These are phyloP conservation scores for Cutaneotrichosporon mucoides DNA, from an alignment of 1,284 basidiomycete genomes.

Conservation along the genomic window DNA sequence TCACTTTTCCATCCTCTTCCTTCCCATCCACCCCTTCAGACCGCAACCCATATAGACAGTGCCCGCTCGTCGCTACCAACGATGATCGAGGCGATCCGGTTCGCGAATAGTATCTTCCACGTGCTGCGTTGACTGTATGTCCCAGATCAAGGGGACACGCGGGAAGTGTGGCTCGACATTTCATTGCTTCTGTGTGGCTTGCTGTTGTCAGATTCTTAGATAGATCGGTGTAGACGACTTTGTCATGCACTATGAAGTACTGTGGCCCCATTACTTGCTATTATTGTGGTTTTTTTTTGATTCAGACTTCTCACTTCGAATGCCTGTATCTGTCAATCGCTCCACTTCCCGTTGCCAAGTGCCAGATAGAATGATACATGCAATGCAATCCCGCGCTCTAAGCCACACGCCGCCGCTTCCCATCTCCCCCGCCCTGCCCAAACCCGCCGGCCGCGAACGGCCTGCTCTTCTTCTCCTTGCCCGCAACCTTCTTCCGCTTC, in stretches of 20 bases:
- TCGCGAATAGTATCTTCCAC: conserved; percentile 25
- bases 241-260: too few relatives aligned
- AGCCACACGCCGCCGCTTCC: conserved; percentile 18
- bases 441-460: conserved; percentile 56
- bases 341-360: too few relatives aligned
- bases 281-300: not conserved
- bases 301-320: too few relatives aligned
- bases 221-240: too few relatives aligned
- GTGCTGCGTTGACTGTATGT: conserved; percentile 15
- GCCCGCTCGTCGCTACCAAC: conserved; percentile 17
- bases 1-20: not conserved
- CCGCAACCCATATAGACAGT: conserved; percentile 11
- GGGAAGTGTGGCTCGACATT: conserved; percentile 17
- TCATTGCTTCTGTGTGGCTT: not conserved
- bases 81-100: conserved; percentile 17
- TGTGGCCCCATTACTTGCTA: not conserved
- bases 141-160: conserved; percentile 16
- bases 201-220: too few relatives aligned
- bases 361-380: not conserved
- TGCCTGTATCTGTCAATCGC: too few relatives aligned
- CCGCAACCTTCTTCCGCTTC: conserved; percentile 76
- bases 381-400: conserved; percentile 1
- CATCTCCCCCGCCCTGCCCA: conserved; percentile 17
- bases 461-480: conserved; percentile 82
- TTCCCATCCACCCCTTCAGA: not conserved